Conservation (phyloP, 2,329 filamentous ascomycete genomes). For the Nannizziopsis arthrosporioides region DNA sequence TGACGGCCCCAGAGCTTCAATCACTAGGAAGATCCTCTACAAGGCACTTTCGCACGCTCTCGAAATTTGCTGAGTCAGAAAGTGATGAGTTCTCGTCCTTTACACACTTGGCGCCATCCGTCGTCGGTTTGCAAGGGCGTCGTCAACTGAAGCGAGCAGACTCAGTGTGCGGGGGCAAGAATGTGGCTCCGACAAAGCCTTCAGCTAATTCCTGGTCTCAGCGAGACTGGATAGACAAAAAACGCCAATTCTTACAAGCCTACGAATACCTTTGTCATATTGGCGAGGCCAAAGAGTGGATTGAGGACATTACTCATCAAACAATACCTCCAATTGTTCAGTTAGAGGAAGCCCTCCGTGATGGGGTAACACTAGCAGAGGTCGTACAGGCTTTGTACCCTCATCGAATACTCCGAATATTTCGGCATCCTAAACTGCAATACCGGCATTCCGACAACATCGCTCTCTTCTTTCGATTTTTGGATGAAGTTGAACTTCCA, state of each 20-base stretch:
- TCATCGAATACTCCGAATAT: constrained; percentile 65
- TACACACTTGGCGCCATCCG: constrained; percentile 66
- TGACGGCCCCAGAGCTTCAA: constrained; percentile 57
- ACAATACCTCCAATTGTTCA: constrained; percentile 85
- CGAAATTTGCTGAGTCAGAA: constrained; percentile 64
- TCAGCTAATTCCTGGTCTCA: constrained; percentile 61
- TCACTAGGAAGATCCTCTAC: constrained; percentile 80
- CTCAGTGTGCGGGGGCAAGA: constrained; percentile 42
- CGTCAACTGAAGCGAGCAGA: constrained; percentile 64
- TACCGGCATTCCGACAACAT: constrained; percentile 98
- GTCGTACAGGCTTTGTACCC: constrained; percentile 82
- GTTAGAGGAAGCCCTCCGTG: constrained; percentile 78
- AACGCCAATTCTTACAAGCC: constrained; percentile 87
- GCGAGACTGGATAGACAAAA: constrained; percentile 97
- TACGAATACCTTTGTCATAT: constrained; percentile 99
- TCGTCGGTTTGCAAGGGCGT: constrained; percentile 74
- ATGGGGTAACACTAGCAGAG: constrained; percentile 90
- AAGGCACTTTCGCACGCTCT: constrained; percentile 75
- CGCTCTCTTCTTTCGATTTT: constrained; percentile 84
- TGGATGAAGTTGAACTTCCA: constrained; percentile 82
- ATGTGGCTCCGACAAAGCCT: constrained; percentile 38
- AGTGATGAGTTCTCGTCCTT: constrained; percentile 66
- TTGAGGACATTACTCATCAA: constrained; percentile 78
- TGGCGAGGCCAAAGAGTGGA: constrained; percentile 98
- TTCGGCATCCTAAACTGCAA: constrained; percentile 72